Percentiles rank a stretch among this genome's conserved stretches.
Evolutionary conservation across 2,329 filamentous ascomycete species (phyloP).

Genomic region (Alternaria longipes): DNA sequence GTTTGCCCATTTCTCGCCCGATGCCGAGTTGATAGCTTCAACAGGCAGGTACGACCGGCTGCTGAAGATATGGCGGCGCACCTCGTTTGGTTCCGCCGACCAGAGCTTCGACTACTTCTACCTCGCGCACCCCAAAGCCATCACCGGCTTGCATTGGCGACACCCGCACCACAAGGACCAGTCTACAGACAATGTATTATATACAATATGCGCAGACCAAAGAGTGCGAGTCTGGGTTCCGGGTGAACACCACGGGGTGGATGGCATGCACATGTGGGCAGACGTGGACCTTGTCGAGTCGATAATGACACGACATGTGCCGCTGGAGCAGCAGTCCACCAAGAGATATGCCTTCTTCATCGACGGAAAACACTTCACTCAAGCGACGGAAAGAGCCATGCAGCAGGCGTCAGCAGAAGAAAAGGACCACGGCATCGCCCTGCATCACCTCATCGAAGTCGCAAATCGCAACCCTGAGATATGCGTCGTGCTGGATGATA

Average conservation of each 20-base stretch:
- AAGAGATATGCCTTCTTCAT: conserved; percentile 81
- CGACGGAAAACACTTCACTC: conserved; percentile 79
- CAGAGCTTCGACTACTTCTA: conserved; percentile 91
- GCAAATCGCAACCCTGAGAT: conserved; percentile 88
- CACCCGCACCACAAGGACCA: conserved; percentile 79
- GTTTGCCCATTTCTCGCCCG: conserved; percentile 81
- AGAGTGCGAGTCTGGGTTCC: conserved; percentile 84
- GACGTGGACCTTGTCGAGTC: conserved; percentile 78
- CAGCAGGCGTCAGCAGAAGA: conserved; percentile 67
- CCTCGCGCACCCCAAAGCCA: conserved; percentile 79
- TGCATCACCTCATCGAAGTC: conserved; percentile 86
- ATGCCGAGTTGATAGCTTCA: conserved; percentile 86
- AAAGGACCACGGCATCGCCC: conserved; percentile 71
- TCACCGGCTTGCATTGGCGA: conserved; percentile 90
- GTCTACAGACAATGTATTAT: conserved; percentile 84
- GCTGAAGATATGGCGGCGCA: conserved; percentile 90
- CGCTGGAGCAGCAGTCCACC: conserved; percentile 50
- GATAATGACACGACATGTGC: conserved; percentile 66
- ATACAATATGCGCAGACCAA: conserved; percentile 85
- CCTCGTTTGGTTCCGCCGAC: conserved; percentile 83
- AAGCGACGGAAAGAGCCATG: conserved; percentile 79
- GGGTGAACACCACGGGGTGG: conserved; percentile 74
- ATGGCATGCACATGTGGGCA: conserved; percentile 81
- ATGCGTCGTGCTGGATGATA: conserved; percentile 83
- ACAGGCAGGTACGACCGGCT: conserved; percentile 80